Conservation (phyloP, 2,329 filamentous ascomycete genomes). For the Exophiala aquamarina region DNA sequence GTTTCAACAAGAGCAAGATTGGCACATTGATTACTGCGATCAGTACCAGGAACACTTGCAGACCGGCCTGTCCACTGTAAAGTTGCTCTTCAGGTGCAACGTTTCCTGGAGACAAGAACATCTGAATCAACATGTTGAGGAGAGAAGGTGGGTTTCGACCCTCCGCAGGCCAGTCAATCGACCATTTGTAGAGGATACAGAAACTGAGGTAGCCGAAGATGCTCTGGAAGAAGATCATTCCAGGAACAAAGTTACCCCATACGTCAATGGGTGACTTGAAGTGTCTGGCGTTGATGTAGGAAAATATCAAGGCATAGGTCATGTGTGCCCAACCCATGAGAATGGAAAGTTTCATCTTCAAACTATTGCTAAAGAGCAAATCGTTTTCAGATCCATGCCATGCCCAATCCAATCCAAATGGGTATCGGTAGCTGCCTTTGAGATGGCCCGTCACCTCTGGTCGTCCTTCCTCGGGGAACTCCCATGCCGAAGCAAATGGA, state of each 20-base stretch:
- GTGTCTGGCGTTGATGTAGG: slow-evolving; percentile 89
- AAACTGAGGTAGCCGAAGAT: slow-evolving; percentile 97
- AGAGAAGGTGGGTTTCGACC: slow-evolving; percentile 75
- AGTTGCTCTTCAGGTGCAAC: slow-evolving; percentile 66
- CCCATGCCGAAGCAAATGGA: slow-evolving; percentile 86
- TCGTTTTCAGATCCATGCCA: slow-evolving; percentile 98
- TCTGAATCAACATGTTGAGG: slow-evolving; percentile 99
- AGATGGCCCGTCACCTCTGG: slow-evolving; percentile 66
- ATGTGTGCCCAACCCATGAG: slow-evolving; percentile 89
- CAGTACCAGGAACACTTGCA: slow-evolving; percentile 78
- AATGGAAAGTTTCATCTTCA: slow-evolving; percentile 99
- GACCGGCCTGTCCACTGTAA: slow-evolving; percentile 71
- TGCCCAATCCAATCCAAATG: slow-evolving; percentile 91
- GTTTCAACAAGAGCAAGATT: slow-evolving; percentile 89
- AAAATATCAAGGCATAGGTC: slow-evolving; percentile 94
- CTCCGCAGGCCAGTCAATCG: slow-evolving; percentile 74
- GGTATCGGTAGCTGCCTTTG: slow-evolving; percentile 78
- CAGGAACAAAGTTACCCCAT: slow-evolving; percentile 94
- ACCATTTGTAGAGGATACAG: slow-evolving; percentile 97
- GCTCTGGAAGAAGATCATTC: slow-evolving; percentile 99
- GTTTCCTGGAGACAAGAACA: slow-evolving; percentile 88
- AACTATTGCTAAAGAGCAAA: slow-evolving; percentile 93
- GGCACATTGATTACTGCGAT: slow-evolving; percentile 86
- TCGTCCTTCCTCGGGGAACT: slow-evolving; percentile 73
- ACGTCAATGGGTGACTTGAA: slow-evolving; percentile 96